Evolutionary conservation across 768 basidiomycete species (phyloP), one percentile per base, ranked within the genome.

Genomic region (Boletus rubropictus): DNA sequence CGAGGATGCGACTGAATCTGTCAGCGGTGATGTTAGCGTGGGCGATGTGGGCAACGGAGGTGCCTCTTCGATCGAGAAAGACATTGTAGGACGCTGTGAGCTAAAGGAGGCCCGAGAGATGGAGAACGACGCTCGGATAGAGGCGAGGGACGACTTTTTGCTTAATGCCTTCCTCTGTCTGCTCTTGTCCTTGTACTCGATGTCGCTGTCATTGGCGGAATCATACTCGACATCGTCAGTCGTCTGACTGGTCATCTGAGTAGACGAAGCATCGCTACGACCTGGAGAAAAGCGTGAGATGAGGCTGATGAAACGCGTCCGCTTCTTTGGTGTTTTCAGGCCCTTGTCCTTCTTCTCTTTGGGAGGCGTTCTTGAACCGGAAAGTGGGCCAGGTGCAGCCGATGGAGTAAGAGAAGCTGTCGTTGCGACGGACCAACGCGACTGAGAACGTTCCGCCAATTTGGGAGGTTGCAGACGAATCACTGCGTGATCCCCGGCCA

Each of bases 61-160:
- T 0, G 56, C 48, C 18, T 65, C 63, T 21, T 62, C 60, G 3
- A 36, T 27, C 0, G 56, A 38, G 7, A 58, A 55, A 5, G 58
- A 47, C 15, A 54, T 1, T 0, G 54, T 38, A 17, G 63, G 54
- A 39, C 63, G 64, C 9, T 57, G 61, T 1, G 65, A 66, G 20
- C 42, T 54, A 24, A 65, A 61, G 2, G 64, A 65, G 0, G 65
- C 36, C 6, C 64, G 57, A 10, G 64, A 65, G 7, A 65, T 20
- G 15, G 64, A 63, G 8, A 65, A 67, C 0, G 64, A 65, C 0
- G 55, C 55, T 7, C 64, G 54, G 7, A 67, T 46, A 20, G 65
- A 67, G 3, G 63, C 64, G 24, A 65, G 52, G 0, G 65, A 65
- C 0, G 64, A 53, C 15, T 67, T 65, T 48, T 65, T 65, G 48